These are phyloP conservation scores for Ceriops tagal DNA, from an alignment of 345 rosid genomes.

Conservation along the genomic window DNA sequence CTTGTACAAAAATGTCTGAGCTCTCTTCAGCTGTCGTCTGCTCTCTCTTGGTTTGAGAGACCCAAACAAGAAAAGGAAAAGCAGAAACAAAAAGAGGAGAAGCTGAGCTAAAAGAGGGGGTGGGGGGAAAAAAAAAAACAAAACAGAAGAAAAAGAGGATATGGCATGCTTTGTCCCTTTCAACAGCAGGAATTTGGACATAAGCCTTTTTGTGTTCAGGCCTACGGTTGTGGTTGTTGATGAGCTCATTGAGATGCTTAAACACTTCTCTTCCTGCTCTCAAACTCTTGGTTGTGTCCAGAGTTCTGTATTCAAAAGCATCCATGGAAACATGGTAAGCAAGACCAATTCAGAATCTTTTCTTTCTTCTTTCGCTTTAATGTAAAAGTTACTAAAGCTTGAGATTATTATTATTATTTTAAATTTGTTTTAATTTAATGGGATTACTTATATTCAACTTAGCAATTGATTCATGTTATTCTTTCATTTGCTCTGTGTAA, in stretches of 20 bases:
- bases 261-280: conserved; percentile 34
- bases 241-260: conserved; percentile 37
- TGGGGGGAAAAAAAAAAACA: neutral
- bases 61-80: too few relatives aligned
- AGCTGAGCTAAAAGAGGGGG: neutral
- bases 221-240: conserved; percentile 41
- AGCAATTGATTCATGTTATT: too few relatives aligned
- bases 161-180: conserved; percentile 52
- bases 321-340: conserved; percentile 59
- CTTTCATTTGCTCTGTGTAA: too few relatives aligned
- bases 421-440: too few relatives aligned
- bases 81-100: neutral
- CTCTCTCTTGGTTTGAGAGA: neutral
- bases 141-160: neutral
- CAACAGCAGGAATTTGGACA: conserved; percentile 38
- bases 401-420: too few relatives aligned
- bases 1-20: neutral
- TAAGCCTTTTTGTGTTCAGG: conserved; percentile 38
- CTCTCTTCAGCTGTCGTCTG: neutral
- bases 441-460: too few relatives aligned
- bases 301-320: conserved; percentile 53
- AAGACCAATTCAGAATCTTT: neutral
- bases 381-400: too few relatives aligned
- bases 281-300: conserved; percentile 49
- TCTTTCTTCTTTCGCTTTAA: too few relatives aligned